Conservation (phyloP, 805 yeast genomes). For the Cyberlindnera petersonii region DNA sequence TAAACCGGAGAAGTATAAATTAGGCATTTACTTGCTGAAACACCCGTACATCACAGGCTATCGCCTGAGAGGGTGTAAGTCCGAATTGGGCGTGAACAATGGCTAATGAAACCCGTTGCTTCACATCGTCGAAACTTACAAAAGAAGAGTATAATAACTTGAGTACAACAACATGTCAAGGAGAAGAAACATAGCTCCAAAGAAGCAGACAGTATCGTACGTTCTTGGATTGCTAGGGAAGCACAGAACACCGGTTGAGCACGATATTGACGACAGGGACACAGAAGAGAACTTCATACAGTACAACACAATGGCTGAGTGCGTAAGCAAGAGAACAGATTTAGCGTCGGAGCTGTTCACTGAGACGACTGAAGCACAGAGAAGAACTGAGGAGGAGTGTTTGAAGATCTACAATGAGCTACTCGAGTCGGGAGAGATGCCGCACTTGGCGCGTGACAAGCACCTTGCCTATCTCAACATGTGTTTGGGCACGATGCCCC, state of each 20-base stretch:
- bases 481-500: slow-evolving; percentile 23
- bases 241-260: slow-evolving; percentile 2
- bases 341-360: slow-evolving; percentile 31
- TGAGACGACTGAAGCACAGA: slow-evolving; percentile 34
- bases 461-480: slow-evolving; percentile 20
- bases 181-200: no score
- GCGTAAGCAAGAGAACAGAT: slow-evolving; percentile 15
- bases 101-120: background rate
- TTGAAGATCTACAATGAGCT: slow-evolving; percentile 30
- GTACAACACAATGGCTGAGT: slow-evolving; percentile 17
- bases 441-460: slow-evolving; percentile 13
- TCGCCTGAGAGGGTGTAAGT: background rate
- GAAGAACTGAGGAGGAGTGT: slow-evolving; percentile 30
- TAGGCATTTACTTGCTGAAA: no score
- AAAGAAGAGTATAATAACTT: background rate
- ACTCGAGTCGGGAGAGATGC: slow-evolving; percentile 17
- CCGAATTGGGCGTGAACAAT: slow-evolving; percentile 5
- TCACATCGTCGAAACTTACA: background rate
- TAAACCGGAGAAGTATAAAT: no score
- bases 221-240: slow-evolving; percentile 5
- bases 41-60: slow-evolving; percentile 1
- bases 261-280: slow-evolving; percentile 4
- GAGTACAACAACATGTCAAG: background rate
- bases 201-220: slow-evolving; percentile 5
- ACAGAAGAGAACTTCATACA: slow-evolving; percentile 6